Evolutionary conservation across 2,329 filamentous ascomycete species (phyloP), one percentile per base, ranked within the genome.

Genomic region (Lachnellula suecica): DNA sequence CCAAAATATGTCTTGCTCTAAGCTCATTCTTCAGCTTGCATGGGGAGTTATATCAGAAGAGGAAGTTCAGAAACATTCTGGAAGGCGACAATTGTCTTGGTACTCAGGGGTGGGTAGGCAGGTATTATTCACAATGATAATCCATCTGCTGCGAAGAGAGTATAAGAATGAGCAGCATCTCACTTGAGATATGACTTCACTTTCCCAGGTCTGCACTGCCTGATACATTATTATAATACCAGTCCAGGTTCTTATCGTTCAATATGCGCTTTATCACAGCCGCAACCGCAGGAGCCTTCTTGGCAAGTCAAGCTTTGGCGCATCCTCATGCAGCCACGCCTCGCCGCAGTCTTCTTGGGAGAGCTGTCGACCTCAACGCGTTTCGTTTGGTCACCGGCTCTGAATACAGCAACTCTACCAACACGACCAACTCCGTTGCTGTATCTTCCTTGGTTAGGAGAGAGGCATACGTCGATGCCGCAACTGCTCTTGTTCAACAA

Each of bases 401-500:
- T n/a, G 48, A 51, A 2, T 61, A 59, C 46, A 52, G 20, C 42
- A 54, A 58, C 48, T 46, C 41, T 20, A 27, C 31, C 7, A 23
- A 25, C 2, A 52, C 52, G 11, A 37, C 31, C 22, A 52, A 42
- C 7, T 43, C 38, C 11, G 34, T 47, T 9, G 22, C 35, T 17
- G 48, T 15, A 15, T 15, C 44, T 19, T 24, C n/a, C 11, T 38
- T 52, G 20, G 25, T 17, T 15, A 57, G 50, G 35, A 53, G 56
- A 54, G 56, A 23, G n/a, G 49, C 40, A 20, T 77, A 76, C 45
- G 66, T 77, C 19, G 70, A 73, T 35, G 72, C 73, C 13, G 76
- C 76, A 2, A 73, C 66, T 4, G 71, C 71, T n/a, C 61, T 77
- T 29, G 69, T 78, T 34, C 73, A 75, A 67, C 66, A 46, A 8